Evolutionary conservation across 306 rosid species (phyloP).

Genomic region (Vicia faba): DNA sequence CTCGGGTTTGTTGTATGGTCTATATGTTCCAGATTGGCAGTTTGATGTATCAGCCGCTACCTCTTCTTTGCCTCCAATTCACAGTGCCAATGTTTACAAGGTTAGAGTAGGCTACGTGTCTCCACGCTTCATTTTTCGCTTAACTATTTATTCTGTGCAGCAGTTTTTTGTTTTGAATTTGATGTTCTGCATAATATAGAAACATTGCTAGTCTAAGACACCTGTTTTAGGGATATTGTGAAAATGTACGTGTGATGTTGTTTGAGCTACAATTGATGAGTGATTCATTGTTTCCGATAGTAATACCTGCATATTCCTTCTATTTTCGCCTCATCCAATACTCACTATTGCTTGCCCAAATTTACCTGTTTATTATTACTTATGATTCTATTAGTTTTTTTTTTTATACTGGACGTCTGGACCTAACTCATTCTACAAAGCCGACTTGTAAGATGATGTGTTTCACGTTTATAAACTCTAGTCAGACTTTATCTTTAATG

Average conservation of each 20-base stretch:
- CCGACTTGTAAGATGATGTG: too few species aligned
- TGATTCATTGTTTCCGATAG: neutral
- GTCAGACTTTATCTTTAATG: too few species aligned
- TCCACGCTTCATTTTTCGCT: neutral
- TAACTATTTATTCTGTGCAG: conserved; percentile 8
- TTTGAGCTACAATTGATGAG: conserved; percentile 7
- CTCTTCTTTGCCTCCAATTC: conserved; percentile 43
- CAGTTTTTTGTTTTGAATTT: conserved; percentile 27
- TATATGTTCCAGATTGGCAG: conserved; percentile 95
- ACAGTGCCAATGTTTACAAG: conserved; percentile 49
- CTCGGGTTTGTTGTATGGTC: conserved; percentile 64
- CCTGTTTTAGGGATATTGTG: conserved; percentile 3
- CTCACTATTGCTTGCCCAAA: too few species aligned
- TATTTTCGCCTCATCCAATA: too few species aligned
- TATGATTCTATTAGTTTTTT: neutral
- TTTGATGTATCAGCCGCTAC: conserved; percentile 50
- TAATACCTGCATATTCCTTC: too few species aligned
- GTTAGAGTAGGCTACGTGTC: conserved; percentile 46
- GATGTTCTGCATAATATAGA: conserved; percentile 16
- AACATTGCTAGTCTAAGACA: conserved; percentile 9
- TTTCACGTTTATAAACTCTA: too few species aligned
- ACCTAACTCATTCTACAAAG: too few species aligned
- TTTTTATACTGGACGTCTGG: too few species aligned
- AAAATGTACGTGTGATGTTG: neutral
- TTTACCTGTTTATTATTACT: conserved; percentile 1